phyloP scores from a whole-genome alignment of 225 moss, liverwort and hornwort species.

The Straminergon stramineum region DNA sequence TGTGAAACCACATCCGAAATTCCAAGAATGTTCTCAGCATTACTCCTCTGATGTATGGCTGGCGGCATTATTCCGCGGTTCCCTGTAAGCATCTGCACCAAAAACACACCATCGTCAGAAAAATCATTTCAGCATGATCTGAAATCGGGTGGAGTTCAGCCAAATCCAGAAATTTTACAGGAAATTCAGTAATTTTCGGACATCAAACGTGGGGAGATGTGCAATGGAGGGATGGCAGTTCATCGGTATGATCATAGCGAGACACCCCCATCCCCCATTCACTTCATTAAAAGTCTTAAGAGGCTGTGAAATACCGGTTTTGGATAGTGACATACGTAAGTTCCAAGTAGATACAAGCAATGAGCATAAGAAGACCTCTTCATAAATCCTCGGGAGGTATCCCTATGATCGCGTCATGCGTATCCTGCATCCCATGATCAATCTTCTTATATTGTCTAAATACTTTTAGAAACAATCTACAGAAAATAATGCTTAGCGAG shows the following conservation, averaged over 20 bases:
- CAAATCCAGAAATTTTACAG: background rate
- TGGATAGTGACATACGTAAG: background rate
- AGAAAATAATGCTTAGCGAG: background rate
- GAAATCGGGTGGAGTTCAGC: background rate
- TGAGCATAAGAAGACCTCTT: background rate
- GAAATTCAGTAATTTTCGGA: background rate
- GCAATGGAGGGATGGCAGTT: background rate
- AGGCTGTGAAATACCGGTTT: background rate
- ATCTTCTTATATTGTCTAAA: background rate
- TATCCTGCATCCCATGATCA: background rate
- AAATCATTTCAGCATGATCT: background rate
- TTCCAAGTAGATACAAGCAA: background rate
- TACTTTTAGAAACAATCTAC: background rate
- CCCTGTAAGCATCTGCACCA: slow-evolving; percentile 64
- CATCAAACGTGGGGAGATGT: background rate
- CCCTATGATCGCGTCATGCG: background rate
- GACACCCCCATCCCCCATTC: background rate
- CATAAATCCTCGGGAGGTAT: background rate
- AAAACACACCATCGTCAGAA: background rate
- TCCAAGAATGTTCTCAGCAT: slow-evolving; percentile 85
- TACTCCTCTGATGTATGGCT: slow-evolving; percentile 43
- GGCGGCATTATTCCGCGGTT: slow-evolving; percentile 38
- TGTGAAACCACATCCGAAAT: slow-evolving; percentile 96
- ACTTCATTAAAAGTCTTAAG: background rate
- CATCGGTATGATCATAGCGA: background rate